Conservation (phyloP, 257 asterid species). For the Solanum appendiculatum region DNA sequence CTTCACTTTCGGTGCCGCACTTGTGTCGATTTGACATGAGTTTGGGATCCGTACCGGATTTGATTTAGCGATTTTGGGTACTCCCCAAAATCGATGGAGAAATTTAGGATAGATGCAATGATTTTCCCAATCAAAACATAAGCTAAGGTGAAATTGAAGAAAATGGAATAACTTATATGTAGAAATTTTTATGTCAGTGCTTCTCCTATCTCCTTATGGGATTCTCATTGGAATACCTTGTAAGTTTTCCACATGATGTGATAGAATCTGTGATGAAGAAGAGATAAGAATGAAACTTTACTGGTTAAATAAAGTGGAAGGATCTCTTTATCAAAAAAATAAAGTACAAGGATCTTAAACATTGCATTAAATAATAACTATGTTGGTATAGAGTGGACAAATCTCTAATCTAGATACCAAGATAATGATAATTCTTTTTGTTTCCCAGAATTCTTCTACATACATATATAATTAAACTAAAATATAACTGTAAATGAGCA, state of each 20-base stretch:
- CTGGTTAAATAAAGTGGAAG: background rate
- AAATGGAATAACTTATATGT: background rate
- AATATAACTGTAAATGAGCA: background rate
- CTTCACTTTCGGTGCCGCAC: background rate
- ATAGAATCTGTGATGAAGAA: background rate
- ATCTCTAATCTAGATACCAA: background rate
- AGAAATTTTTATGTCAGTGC: background rate
- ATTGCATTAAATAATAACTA: background rate
- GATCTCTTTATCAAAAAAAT: too few relatives aligned
- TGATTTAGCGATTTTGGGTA: background rate
- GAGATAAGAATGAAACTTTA: background rate
- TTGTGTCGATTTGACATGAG: background rate
- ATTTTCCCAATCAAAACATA: background rate
- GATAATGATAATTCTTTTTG: background rate
- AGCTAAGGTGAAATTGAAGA: background rate
- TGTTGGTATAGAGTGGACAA: background rate
- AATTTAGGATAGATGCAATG: background rate
- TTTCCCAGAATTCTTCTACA: background rate
- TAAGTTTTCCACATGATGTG: background rate
- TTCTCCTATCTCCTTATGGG: background rate
- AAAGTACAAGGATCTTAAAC: background rate
- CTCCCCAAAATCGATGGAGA: background rate
- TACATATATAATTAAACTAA: background rate
- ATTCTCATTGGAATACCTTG: background rate
- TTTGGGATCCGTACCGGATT: background rate